Evolutionary conservation across 805 yeast genomes (phyloP).

Genomic region (Myxozyma mucilagina): DNA sequence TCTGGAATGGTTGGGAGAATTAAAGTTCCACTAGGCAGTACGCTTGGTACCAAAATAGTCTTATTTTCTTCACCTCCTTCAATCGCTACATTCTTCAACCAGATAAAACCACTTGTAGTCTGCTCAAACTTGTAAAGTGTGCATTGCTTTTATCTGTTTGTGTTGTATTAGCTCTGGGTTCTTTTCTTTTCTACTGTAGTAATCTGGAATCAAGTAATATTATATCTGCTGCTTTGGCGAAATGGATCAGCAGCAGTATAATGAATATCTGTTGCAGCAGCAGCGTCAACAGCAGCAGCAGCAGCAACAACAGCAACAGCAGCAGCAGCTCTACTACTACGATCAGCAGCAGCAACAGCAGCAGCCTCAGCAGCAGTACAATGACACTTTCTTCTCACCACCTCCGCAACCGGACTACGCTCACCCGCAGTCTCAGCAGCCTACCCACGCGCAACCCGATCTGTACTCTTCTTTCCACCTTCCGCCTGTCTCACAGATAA

Average conservation of each 20-base stretch:
- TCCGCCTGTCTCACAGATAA: not conserved
- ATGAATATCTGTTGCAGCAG: slow-evolving; percentile 7
- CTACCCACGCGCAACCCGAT: not conserved
- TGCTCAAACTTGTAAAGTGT: no score
- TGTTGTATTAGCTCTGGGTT: no score
- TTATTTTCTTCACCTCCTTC: no score
- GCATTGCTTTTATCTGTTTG: no score
- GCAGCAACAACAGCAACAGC: slow-evolving; percentile 7
- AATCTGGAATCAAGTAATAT: no score
- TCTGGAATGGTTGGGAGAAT: no score
- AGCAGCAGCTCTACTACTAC: not conserved
- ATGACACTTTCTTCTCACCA: not conserved
- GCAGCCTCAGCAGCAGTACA: slow-evolving; percentile 4
- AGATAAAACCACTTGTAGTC: no score
- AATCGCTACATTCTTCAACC: no score
- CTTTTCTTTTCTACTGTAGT: no score
- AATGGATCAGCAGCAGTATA: slow-evolving; percentile 7
- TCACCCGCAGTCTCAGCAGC: not conserved
- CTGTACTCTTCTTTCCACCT: not conserved
- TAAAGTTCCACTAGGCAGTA: no score
- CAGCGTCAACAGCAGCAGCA: slow-evolving; percentile 11
- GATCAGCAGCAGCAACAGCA: slow-evolving; percentile 8
- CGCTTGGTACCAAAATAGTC: no score
- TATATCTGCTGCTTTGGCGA: not conserved
- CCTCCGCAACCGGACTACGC: not conserved